These are phyloP conservation scores for Triangularia setosa DNA, from an alignment of 2,329 filamentous ascomycete species.

Conservation along the genomic window DNA sequence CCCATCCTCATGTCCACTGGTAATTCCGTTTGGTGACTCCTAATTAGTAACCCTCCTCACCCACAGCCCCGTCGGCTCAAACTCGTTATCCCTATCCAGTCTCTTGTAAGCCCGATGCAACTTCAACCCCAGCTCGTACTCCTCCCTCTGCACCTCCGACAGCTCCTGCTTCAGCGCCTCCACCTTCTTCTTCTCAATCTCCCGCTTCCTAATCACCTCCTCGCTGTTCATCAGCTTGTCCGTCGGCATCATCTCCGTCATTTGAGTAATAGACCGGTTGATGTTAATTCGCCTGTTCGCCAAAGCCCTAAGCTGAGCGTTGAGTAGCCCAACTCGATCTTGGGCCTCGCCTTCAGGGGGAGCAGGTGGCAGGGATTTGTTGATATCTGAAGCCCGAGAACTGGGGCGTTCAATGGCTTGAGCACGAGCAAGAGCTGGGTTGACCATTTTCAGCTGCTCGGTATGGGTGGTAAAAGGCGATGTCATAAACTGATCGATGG, in stretches of 20 bases:
- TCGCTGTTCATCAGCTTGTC: constrained; percentile 65
- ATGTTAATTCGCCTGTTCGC: constrained; percentile 67
- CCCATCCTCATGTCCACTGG: too few relatives aligned
- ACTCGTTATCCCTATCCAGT: constrained; percentile 61
- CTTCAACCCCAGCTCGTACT: constrained; percentile 74
- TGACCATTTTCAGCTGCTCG: constrained; percentile 7
- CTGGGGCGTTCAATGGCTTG: constrained; percentile 22
- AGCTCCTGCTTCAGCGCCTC: constrained; percentile 63
- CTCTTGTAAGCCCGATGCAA: constrained; percentile 72
- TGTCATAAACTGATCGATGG: constrained; percentile 33
- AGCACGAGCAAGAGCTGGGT: constrained; percentile 18
- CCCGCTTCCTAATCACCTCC: constrained; percentile 55
- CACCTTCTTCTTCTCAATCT: constrained; percentile 61
- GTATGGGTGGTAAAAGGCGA: constrained; percentile 24
- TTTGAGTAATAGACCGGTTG: constrained; percentile 67
- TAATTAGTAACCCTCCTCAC: constrained; percentile 64
- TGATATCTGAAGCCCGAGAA: constrained; percentile 36
- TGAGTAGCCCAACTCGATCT: constrained; percentile 63
- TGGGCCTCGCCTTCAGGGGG: constrained; percentile 55
- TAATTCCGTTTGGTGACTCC: not conserved
- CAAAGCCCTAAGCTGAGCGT: constrained; percentile 62
- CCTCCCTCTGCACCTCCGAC: constrained; percentile 68
- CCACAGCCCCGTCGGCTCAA: constrained; percentile 69
- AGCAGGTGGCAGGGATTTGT: constrained; percentile 59
- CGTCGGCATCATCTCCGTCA: constrained; percentile 72